Conservation (phyloP, 148 eudicot species). For the Bassia scoparia region DNA sequence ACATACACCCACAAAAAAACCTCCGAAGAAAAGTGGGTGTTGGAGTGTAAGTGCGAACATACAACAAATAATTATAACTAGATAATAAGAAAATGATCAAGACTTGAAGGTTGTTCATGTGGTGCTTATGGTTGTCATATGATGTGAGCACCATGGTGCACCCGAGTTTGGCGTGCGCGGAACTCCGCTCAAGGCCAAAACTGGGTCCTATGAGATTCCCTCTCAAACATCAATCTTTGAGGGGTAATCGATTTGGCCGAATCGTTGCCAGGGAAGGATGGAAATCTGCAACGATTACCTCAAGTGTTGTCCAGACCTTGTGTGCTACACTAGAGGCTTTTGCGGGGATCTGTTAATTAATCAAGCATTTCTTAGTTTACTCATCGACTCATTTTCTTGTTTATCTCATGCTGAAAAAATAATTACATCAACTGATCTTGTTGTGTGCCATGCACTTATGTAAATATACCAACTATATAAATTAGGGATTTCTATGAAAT, state of each 20-base stretch:
- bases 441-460: too few species aligned
- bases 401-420: too few species aligned
- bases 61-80: too few species aligned
- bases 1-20: too few species aligned
- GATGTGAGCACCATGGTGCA: not conserved
- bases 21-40: too few species aligned
- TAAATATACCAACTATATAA: too few species aligned
- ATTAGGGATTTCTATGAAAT: too few species aligned
- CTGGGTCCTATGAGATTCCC: not conserved
- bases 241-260: not conserved
- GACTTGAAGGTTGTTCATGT: not conserved
- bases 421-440: too few species aligned
- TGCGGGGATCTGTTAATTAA: not conserved
- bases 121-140: not conserved
- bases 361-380: too few species aligned
- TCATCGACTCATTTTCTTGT: too few species aligned
- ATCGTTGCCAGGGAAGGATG: not conserved
- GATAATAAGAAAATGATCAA: not conserved
- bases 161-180: not conserved
- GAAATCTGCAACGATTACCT: not conserved
- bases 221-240: not conserved
- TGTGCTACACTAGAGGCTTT: not conserved
- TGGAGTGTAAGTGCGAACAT: too few species aligned
- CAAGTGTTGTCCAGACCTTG: slow-evolving; percentile 2
- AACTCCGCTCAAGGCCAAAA: not conserved